Conservation (phyloP, 371 early-diverging fungal species). For the Mucor irregularis region DNA sequence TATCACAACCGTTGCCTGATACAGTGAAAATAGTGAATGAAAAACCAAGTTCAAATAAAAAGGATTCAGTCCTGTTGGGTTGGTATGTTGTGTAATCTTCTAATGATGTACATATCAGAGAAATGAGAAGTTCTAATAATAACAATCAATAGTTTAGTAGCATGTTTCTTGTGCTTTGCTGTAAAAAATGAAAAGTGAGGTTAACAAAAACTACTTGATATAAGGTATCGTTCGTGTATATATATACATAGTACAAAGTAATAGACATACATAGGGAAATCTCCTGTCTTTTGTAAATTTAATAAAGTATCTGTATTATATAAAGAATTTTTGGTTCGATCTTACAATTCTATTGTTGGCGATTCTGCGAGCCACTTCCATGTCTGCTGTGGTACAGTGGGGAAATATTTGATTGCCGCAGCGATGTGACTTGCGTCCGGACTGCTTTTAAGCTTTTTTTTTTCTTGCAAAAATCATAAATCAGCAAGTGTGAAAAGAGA, state of each 20-base stretch:
- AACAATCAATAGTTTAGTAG: background rate
- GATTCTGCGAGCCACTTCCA: no score
- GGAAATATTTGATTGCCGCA: no score
- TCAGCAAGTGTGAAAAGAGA: no score
- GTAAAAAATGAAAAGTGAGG: slow-evolving; percentile 5
- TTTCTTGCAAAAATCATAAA: background rate
- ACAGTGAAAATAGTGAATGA: slow-evolving; percentile 1
- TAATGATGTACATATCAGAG: background rate
- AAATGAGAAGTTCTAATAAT: background rate
- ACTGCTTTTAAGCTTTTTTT: background rate
- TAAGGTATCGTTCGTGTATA: no score
- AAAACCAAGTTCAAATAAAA: background rate
- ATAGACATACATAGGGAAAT: no score
- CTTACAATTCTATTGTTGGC: no score
- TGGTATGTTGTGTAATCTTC: background rate
- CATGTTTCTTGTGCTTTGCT: slow-evolving; percentile 7
- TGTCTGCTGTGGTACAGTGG: no score
- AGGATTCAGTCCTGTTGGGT: slow-evolving; percentile 1
- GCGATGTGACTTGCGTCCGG: background rate
- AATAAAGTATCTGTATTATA: no score
- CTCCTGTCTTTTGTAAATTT: no score
- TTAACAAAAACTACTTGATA: no score
- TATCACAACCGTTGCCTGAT: background rate
- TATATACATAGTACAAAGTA: no score
- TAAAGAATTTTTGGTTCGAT: no score